Evolutionary conservation across 108 stramenopile species (phyloP).

Genomic region (Nannochloropsis oceanica): DNA sequence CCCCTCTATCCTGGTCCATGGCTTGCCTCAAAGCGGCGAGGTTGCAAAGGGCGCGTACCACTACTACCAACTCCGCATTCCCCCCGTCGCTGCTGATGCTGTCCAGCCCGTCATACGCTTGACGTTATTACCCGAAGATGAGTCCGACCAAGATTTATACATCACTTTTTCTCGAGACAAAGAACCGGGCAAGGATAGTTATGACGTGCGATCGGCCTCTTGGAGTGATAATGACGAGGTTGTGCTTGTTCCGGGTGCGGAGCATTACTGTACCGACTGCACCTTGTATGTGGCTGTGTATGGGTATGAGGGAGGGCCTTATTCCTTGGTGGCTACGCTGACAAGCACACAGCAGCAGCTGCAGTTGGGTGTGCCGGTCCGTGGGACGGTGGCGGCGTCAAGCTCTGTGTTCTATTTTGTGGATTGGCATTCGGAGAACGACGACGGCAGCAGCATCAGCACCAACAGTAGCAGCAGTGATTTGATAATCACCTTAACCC

Average conservation of each 20-base stretch:
- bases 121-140: background rate
- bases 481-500: background rate
- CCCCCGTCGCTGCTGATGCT: background rate
- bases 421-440: background rate
- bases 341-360: background rate
- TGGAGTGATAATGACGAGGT: constrained; percentile 1
- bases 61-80: constrained; percentile 1
- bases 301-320: background rate
- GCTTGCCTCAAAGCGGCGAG: background rate
- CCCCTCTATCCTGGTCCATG: background rate
- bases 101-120: background rate
- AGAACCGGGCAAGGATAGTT: constrained; percentile 1
- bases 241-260: background rate
- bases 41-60: background rate
- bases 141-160: constrained; percentile 8
- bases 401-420: background rate
- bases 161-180: background rate
- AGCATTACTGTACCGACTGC: constrained; percentile 15
- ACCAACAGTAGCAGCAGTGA: background rate
- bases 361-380: background rate
- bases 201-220: background rate
- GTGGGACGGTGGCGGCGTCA: background rate
- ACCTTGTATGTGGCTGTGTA: constrained; percentile 14
- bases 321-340: constrained; percentile 3
- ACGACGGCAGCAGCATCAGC: background rate